Conservation (phyloP, 306 rosid species). For the Dalbergia cultrata region DNA sequence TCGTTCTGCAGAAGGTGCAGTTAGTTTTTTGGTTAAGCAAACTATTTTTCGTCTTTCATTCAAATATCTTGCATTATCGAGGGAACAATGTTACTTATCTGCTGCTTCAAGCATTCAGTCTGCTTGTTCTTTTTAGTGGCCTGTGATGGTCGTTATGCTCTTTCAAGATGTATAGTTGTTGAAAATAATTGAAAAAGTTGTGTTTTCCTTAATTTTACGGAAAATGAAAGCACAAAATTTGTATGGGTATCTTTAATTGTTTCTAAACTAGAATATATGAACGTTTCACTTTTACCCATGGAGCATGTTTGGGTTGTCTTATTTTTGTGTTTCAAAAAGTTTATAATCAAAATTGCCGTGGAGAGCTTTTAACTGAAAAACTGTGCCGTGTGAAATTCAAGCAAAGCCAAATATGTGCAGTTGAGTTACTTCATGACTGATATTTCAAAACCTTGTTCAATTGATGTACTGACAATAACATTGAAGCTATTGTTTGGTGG, state of each 20-base stretch:
- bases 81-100: not conserved
- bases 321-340: not conserved
- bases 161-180: conserved; percentile 30
- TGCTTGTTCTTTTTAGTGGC: conserved; percentile 26
- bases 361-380: conserved; percentile 23
- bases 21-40: conserved; percentile 42
- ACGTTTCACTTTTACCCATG: conserved; percentile 25
- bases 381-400: conserved; percentile 11
- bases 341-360: conserved; percentile 9
- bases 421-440: conserved; percentile 27
- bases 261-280: not conserved
- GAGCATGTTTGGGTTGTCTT: conserved; percentile 11
- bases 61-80: conserved; percentile 5
- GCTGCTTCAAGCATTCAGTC: conserved; percentile 18
- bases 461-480: conserved; percentile 13
- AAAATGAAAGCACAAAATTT: not conserved
- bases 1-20: conserved; percentile 85
- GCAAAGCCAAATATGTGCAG: conserved; percentile 13
- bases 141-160: not conserved
- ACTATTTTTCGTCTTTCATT: conserved; percentile 17
- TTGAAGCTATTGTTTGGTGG: not conserved
- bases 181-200: not conserved
- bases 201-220: conserved; percentile 12
- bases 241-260: conserved; percentile 1
- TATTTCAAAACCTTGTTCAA: conserved; percentile 19